Conservation (phyloP, 441 rosid genomes). For the Omphalea diandra region DNA sequence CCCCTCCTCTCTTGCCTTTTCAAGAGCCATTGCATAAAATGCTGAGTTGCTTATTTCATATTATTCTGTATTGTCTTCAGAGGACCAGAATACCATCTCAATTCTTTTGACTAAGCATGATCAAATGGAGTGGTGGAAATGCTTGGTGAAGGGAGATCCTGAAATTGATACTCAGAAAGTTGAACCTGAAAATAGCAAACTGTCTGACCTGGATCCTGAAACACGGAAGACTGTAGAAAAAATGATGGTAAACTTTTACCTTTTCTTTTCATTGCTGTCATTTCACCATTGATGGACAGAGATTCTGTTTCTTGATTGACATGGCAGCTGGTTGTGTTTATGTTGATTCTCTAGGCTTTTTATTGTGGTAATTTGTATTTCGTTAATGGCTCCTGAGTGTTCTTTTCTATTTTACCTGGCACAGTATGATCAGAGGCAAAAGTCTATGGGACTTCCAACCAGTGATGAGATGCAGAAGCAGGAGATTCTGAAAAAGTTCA, state of each 20-base stretch:
- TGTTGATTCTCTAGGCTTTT: not conserved
- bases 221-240: conserved; percentile 88
- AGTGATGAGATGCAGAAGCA: conserved; percentile 96
- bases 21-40: not conserved
- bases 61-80: conserved; percentile 36
- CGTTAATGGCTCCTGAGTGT: not conserved
- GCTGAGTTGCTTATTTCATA: not conserved
- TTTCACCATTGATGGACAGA: not conserved
- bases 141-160: conserved; percentile 82
- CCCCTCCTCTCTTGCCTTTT: too few relatives aligned
- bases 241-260: conserved; percentile 69
- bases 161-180: conserved; percentile 94
- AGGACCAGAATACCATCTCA: conserved; percentile 78
- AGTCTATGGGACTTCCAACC: conserved; percentile 91
- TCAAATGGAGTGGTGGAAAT: conserved; percentile 98
- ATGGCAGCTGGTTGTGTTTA: too few relatives aligned
- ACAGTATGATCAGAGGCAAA: conserved; percentile 98
- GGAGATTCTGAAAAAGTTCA: conserved; percentile 87
- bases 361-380: not conserved
- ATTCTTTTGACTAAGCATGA: conserved; percentile 86
- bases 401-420: not conserved
- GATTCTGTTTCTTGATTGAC: not conserved
- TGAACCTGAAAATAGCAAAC: conserved; percentile 90
- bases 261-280: not conserved
- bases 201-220: conserved; percentile 87